Conservation (phyloP, 345 rosid species). For the Cardiospermum halicacabum region DNA sequence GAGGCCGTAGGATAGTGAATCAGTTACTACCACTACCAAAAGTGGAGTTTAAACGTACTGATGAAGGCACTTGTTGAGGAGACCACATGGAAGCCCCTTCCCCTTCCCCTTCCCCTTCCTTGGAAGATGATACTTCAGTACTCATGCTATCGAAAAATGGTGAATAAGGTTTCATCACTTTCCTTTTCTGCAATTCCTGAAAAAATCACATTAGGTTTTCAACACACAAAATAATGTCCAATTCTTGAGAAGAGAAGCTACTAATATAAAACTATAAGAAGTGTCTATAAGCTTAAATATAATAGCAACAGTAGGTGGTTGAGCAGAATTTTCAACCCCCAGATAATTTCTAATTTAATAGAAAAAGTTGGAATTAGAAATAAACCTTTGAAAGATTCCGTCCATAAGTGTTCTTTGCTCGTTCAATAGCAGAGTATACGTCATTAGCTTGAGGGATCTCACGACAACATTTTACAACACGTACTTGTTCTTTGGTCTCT, state of each 20-base stretch:
- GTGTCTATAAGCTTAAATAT: background rate
- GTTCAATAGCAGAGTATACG: constrained; percentile 65
- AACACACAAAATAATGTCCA: background rate
- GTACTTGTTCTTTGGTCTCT: constrained; percentile 67
- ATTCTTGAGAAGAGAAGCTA: background rate
- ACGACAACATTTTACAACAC: constrained; percentile 66
- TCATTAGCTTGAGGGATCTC: constrained; percentile 67
- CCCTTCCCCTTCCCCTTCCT: too few relatives aligned
- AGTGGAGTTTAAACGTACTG: constrained; percentile 45
- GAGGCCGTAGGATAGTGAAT: constrained; percentile 2
- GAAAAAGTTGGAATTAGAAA: constrained; percentile 10
- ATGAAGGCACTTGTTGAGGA: constrained; percentile 49
- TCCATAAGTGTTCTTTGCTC: constrained; percentile 62
- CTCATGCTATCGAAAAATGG: constrained; percentile 33
- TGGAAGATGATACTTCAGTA: constrained; percentile 41
- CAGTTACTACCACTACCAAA: constrained; percentile 51
- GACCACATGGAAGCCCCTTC: constrained; percentile 45
- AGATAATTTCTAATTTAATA: background rate
- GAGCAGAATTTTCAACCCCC: background rate
- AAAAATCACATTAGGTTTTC: constrained; percentile 6
- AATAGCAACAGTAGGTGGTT: background rate
- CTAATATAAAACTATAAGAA: background rate
- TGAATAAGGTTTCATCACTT: constrained; percentile 80
- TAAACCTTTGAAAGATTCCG: constrained; percentile 49
- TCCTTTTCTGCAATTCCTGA: constrained; percentile 70